phyloP scores from a whole-genome alignment of 2,329 filamentous ascomycete genomes.

The Pestalotiopsis sp. region DNA sequence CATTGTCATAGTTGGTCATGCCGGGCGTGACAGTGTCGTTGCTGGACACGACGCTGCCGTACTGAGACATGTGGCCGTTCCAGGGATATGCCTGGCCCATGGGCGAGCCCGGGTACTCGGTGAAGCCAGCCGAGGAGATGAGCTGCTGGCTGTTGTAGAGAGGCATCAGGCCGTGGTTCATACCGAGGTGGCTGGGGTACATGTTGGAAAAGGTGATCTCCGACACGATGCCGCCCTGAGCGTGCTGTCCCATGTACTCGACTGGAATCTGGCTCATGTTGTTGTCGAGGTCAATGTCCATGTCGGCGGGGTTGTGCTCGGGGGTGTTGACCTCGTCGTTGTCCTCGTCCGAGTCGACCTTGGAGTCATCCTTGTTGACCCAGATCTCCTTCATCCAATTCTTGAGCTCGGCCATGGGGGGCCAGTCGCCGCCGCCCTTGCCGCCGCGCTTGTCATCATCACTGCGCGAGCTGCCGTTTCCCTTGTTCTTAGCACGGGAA shows the following conservation, averaged over 20 bases:
- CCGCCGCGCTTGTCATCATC: conserved; percentile 56
- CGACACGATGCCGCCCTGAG: conserved; percentile 17
- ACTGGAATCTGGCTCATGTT: conserved; percentile 24
- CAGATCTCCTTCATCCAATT: conserved; percentile 61
- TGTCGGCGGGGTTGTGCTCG: conserved; percentile 40
- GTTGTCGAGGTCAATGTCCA: conserved; percentile 29
- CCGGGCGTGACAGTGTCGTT: conserved; percentile 30
- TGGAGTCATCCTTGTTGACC: conserved; percentile 38
- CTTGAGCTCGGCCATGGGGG: conserved; percentile 60
- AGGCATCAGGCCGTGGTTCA: conserved; percentile 22
- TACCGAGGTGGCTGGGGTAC: conserved; percentile 19
- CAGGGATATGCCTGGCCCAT: conserved; percentile 22
- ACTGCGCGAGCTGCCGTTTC: conserved; percentile 27
- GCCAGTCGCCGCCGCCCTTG: conserved; percentile 57
- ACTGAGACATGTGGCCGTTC: conserved; percentile 27
- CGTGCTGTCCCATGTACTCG: conserved; percentile 15
- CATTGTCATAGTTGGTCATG: conserved; percentile 24
- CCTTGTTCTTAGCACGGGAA: conserved; percentile 46
- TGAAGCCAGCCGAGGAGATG: conserved; percentile 33
- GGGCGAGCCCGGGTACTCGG: conserved; percentile 24
- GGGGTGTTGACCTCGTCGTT: conserved; percentile 40
- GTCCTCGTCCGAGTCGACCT: conserved; percentile 36
- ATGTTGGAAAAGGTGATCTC: conserved; percentile 25
- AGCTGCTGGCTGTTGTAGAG: conserved; percentile 25
- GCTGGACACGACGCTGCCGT: conserved; percentile 29